A percentile compares a stretch with the other conserved stretches of the same genome.
These are phyloP conservation scores for Wallacemonas sp. DNA, from an alignment of 208 protist genomes.

Conservation along the genomic window DNA sequence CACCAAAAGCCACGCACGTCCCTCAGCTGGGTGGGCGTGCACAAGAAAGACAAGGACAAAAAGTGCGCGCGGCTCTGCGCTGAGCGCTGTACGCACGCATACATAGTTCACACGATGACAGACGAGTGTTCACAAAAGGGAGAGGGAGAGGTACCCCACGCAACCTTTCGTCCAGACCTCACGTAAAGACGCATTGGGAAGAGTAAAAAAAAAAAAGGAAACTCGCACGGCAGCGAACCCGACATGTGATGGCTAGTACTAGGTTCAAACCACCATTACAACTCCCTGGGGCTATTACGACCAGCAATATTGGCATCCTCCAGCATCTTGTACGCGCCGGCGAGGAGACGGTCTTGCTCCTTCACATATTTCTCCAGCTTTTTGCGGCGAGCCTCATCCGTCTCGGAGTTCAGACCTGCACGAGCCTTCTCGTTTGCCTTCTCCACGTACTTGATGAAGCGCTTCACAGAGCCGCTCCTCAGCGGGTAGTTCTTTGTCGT, in stretches of 20 bases:
- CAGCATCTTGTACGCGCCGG: conserved; percentile 48
- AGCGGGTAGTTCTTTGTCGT: conserved; percentile 64
- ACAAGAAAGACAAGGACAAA: too few relatives aligned
- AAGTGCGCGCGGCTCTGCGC: too few relatives aligned
- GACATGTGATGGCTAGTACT: too few relatives aligned
- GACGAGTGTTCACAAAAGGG: too few relatives aligned
- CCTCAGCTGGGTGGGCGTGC: too few relatives aligned
- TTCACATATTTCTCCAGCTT: conserved; percentile 56
- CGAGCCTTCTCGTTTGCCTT: conserved; percentile 37
- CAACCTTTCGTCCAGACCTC: neutral
- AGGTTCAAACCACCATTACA: conserved; percentile 7
- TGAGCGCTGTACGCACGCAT: too few relatives aligned
- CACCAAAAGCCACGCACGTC: too few relatives aligned
- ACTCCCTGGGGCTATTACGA: conserved; percentile 8
- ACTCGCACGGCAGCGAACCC: too few relatives aligned
- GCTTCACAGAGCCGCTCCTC: conserved; percentile 68
- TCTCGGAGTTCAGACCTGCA: conserved; percentile 35
- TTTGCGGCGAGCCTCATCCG: conserved; percentile 32
- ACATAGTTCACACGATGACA: too few relatives aligned
- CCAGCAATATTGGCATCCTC: conserved; percentile 30
- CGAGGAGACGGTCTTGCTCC: conserved; percentile 52
- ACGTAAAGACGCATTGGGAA: neutral
- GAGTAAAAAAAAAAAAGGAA: conserved; percentile 7
- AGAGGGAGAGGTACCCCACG: neutral
- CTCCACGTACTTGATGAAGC: conserved; percentile 75